phyloP scores from a whole-genome alignment of 2,329 filamentous ascomycete genomes.

The Talaromyces sp. region DNA sequence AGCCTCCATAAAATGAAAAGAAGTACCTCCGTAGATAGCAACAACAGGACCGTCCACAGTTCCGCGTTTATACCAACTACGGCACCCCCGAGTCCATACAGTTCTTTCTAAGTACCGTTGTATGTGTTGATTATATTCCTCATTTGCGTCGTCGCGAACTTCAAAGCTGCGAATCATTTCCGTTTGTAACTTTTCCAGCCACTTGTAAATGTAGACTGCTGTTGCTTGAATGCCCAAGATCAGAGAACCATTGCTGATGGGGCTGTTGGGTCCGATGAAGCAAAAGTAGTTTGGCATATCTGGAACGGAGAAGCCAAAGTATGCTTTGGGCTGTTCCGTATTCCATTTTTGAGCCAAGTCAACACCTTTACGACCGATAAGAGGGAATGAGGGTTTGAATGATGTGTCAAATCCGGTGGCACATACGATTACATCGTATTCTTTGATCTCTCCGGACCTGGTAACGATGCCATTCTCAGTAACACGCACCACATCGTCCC shows the following conservation, averaged over 20 bases:
- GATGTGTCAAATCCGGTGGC: slow-evolving; percentile 37
- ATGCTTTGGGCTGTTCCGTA: slow-evolving; percentile 37
- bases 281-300: slow-evolving; percentile 48
- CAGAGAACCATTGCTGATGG: slow-evolving; percentile 39
- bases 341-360: slow-evolving; percentile 48
- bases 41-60: slow-evolving; percentile 21
- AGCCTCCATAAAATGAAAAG: slow-evolving; percentile 22
- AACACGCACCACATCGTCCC: neutral
- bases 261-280: slow-evolving; percentile 32
- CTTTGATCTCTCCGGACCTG: neutral
- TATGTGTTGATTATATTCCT: slow-evolving; percentile 12
- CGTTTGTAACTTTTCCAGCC: slow-evolving; percentile 8
- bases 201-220: slow-evolving; percentile 8
- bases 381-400: slow-evolving; percentile 33
- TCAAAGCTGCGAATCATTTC: slow-evolving; percentile 12
- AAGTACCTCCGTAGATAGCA: slow-evolving; percentile 24
- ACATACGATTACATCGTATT: slow-evolving; percentile 22
- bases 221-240: slow-evolving; percentile 5
- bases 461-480: neutral
- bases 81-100: slow-evolving; percentile 7
- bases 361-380: slow-evolving; percentile 36
- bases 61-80: slow-evolving; percentile 20
- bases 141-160: slow-evolving; percentile 1
- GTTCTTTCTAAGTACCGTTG: slow-evolving; percentile 1
- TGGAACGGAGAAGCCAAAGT: slow-evolving; percentile 46